Conservation (phyloP, 1,284 basidiomycete species). For the Peniophora sp. region DNA sequence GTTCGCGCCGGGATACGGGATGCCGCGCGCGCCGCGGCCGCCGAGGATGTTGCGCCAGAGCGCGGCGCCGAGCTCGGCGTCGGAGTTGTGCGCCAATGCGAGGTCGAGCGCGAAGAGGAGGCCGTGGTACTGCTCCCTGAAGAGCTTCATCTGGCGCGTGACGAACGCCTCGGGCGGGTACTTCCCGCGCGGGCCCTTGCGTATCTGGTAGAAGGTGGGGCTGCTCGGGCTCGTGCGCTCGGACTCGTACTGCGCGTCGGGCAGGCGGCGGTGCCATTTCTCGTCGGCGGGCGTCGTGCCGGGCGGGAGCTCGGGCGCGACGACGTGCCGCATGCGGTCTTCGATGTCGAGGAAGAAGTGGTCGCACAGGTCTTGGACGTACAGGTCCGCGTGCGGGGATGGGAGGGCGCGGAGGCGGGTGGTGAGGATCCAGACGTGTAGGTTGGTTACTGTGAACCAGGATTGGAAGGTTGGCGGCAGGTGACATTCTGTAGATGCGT, state of each 20-base stretch:
- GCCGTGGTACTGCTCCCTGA: conserved; percentile 91
- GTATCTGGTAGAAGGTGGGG: conserved; percentile 38
- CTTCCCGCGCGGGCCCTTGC: conserved; percentile 25
- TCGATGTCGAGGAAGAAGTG: conserved; percentile 97
- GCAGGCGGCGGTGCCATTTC: conserved; percentile 10
- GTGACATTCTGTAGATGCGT: conserved; percentile 68
- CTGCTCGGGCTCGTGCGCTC: neutral
- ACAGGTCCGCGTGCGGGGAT: conserved; percentile 50
- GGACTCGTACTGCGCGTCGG: conserved; percentile 22
- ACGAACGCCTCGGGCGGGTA: conserved; percentile 73
- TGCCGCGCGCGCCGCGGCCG: conserved; percentile 60
- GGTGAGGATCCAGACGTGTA: conserved; percentile 89
- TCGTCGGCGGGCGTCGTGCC: neutral
- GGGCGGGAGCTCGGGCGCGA: conserved; percentile 25
- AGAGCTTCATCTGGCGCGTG: conserved; percentile 84
- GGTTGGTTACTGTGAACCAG: conserved; percentile 93
- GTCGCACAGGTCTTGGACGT: conserved; percentile 81
- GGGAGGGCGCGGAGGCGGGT: conserved; percentile 85
- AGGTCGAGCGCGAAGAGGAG: conserved; percentile 79
- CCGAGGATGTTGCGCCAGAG: conserved; percentile 92
- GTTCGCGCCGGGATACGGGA: conserved; percentile 34
- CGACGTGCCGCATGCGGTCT: conserved; percentile 78
- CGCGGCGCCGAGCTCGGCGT: conserved; percentile 78
- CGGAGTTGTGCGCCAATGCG: conserved; percentile 56
- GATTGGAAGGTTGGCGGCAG: conserved; percentile 94